Percentiles rank a stretch among this genome's conserved stretches.
phyloP scores from a whole-genome alignment of 345 rosid genomes.

The Angophora floribunda region DNA sequence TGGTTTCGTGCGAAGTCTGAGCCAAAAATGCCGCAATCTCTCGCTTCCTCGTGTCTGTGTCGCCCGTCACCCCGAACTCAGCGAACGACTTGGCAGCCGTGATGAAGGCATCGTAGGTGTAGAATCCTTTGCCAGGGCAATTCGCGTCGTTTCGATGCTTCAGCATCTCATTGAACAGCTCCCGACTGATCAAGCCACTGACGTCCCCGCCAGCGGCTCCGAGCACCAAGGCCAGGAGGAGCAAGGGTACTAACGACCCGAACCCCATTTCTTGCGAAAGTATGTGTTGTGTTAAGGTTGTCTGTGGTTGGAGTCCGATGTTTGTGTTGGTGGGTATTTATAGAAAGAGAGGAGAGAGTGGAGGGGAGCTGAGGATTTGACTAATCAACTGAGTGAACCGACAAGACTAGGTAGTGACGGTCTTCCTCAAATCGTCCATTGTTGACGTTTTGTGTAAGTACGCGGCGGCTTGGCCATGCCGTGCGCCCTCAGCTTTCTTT shows the following conservation, averaged over 20 bases:
- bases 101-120: constrained; percentile 6
- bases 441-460: not conserved
- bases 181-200: not conserved
- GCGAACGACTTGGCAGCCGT: not conserved
- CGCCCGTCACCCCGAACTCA: constrained; percentile 3
- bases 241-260: not conserved
- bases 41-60: not conserved
- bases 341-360: not conserved
- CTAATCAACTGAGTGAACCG: not conserved
- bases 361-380: not conserved
- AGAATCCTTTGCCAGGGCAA: constrained; percentile 4
- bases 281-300: not conserved
- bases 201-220: not conserved
- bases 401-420: not conserved
- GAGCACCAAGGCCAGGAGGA: not conserved
- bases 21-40: constrained; percentile 8
- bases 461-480: not conserved
- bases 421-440: not conserved
- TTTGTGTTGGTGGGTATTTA: not conserved
- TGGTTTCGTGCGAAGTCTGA: constrained; percentile 9
- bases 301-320: not conserved
- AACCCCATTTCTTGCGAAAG: not conserved
- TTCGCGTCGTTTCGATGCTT: constrained; percentile 5
- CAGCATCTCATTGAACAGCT: constrained; percentile 1
- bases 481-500: not conserved